A percentile compares a stretch with the other conserved stretches of the same genome.
Evolutionary conservation across 2,329 filamentous ascomycete genomes (phyloP).

Genomic region (Monilinia polystroma): DNA sequence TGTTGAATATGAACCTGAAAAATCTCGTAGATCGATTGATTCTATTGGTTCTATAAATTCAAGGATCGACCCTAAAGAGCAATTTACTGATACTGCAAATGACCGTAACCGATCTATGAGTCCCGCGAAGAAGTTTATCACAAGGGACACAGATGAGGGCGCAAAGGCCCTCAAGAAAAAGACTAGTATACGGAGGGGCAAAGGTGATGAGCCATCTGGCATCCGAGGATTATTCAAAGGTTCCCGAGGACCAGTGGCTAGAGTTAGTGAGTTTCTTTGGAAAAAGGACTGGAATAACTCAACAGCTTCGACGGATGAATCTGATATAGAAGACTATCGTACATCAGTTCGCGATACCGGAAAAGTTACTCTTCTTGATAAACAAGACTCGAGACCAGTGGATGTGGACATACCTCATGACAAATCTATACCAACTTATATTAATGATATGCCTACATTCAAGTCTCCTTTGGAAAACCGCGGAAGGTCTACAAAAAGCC

Average conservation of each 20-base stretch:
- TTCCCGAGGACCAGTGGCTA: constrained; percentile 62
- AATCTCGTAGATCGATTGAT: constrained; percentile 18
- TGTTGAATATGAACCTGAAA: constrained; percentile 43
- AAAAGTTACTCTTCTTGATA: constrained; percentile 37
- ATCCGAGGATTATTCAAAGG: constrained; percentile 77
- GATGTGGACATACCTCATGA: constrained; percentile 21
- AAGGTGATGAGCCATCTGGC: constrained; percentile 51
- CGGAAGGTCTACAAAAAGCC: constrained; percentile 35
- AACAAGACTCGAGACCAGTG: constrained; percentile 17
- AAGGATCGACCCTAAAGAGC: constrained; percentile 30
- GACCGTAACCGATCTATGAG: constrained; percentile 40
- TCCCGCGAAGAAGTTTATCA: constrained; percentile 42
- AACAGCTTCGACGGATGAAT: constrained; percentile 49
- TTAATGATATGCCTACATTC: constrained; percentile 48
- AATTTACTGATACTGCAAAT: constrained; percentile 30
- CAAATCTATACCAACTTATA: constrained; percentile 31
- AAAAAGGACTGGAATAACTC: constrained; percentile 53
- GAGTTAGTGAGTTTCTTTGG: constrained; percentile 60
- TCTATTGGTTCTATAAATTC: constrained; percentile 20
- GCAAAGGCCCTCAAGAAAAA: constrained; percentile 51
- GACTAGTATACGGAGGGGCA: constrained; percentile 49
- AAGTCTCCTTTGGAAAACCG: constrained; percentile 48
- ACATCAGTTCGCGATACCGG: constrained; percentile 41
- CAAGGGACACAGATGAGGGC: constrained; percentile 47
- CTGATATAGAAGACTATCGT: constrained; percentile 48